Percentiles rank a stretch among this genome's conserved stretches.
Evolutionary conservation across 202 grass and related monocot species (phyloP).

Genomic region (Panicum virgatum): DNA sequence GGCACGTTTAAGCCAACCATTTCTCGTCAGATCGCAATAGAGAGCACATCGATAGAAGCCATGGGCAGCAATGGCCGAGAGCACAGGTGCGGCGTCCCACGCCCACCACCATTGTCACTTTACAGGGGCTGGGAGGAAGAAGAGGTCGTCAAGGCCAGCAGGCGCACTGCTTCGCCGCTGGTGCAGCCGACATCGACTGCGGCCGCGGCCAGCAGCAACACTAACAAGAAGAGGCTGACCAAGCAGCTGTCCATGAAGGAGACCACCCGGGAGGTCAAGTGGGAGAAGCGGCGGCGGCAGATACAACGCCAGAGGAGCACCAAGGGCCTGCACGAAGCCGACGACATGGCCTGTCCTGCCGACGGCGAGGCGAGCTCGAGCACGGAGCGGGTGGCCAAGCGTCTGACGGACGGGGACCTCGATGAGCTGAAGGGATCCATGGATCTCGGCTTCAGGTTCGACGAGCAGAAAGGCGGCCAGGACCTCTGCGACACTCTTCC

Average conservation of each 20-base stretch:
- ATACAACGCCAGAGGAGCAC: constrained; percentile 39
- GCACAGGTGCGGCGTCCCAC: constrained; percentile 39
- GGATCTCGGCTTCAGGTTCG: constrained; percentile 69
- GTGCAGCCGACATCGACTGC: background rate
- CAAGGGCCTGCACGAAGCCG: background rate
- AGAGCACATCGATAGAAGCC: constrained; percentile 9
- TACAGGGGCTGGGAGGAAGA: constrained; percentile 39
- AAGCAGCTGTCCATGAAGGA: constrained; percentile 74
- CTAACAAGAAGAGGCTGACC: constrained; percentile 43
- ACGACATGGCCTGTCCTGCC: background rate
- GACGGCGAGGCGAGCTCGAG: background rate
- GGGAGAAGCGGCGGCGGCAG: constrained; percentile 62
- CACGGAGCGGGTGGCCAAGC: background rate
- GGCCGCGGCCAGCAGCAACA: background rate
- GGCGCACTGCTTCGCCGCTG: background rate
- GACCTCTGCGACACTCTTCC: constrained; percentile 72
- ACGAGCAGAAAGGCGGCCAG: constrained; percentile 51
- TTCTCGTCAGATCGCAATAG: background rate
- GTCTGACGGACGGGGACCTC: constrained; percentile 62
- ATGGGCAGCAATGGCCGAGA: constrained; percentile 36
- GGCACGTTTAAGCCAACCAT: constrained; percentile 27
- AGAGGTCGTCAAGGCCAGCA: background rate
- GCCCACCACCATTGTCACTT: constrained; percentile 39
- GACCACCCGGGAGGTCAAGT: constrained; percentile 67
- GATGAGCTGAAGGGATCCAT: constrained; percentile 71